A percentile compares a stretch with the other conserved stretches of the same genome.
Conservation (phyloP, 225 moss, liverwort and hornwort genomes). For the Ulota crispa region DNA sequence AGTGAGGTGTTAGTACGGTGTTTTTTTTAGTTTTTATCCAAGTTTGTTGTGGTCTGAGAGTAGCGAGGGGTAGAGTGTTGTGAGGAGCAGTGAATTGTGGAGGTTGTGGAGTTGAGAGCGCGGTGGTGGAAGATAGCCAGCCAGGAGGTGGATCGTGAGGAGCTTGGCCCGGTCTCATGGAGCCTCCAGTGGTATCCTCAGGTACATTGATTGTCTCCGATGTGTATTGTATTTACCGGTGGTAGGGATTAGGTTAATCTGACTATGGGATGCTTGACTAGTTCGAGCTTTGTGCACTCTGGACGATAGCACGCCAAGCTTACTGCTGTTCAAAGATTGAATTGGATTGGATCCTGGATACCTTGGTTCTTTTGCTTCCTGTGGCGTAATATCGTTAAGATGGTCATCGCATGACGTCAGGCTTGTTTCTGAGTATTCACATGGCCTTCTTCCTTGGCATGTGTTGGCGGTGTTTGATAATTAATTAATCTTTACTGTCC, state of each 20-base stretch:
- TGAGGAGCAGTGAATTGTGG: background rate
- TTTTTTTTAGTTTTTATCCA: background rate
- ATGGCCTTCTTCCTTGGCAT: background rate
- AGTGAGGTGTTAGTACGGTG: background rate
- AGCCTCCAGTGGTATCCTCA: constrained; percentile 33
- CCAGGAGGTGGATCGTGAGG: background rate
- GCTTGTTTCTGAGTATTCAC: background rate
- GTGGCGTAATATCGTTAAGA: background rate
- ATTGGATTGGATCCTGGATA: too few relatives aligned
- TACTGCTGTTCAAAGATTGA: too few relatives aligned
- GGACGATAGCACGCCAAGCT: too few relatives aligned
- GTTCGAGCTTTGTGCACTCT: background rate
- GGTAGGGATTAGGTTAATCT: background rate
- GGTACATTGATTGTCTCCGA: constrained; percentile 13
- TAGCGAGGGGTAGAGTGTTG: background rate
- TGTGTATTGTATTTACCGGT: background rate
- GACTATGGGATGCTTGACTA: background rate
- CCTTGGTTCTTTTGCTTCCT: background rate
- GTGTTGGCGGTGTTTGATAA: background rate
- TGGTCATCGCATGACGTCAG: background rate
- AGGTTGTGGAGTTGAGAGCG: background rate
- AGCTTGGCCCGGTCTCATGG: constrained; percentile 32
- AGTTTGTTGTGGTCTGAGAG: background rate
- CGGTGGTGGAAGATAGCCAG: background rate
- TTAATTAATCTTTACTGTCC: background rate